Conservation (phyloP, 148 eudicot genomes). For the Arctostaphylos glauca region DNA sequence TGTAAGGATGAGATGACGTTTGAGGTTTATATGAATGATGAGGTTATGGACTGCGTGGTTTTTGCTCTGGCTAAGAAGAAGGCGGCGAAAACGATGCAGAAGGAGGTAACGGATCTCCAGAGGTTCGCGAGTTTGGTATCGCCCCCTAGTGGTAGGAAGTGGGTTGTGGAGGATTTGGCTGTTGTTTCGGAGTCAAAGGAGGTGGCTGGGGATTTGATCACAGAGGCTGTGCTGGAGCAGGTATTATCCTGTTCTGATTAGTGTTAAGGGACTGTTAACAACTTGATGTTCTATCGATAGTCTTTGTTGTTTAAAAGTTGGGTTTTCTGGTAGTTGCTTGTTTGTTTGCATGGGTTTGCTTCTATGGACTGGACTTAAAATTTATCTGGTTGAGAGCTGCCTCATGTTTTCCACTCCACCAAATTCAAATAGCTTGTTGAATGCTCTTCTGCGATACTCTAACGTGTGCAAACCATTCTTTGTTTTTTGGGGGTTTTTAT, state of each 20-base stretch:
- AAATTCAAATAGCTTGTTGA: background rate
- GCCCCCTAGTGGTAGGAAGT: constrained; percentile 63
- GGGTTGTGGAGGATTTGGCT: constrained; percentile 71
- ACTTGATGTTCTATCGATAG: background rate
- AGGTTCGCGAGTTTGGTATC: constrained; percentile 61
- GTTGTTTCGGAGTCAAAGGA: constrained; percentile 88
- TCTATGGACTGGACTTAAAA: background rate
- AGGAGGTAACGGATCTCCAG: constrained; percentile 75
- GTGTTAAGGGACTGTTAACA: background rate
- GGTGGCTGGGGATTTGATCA: constrained; percentile 82
- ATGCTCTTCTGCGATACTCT: background rate
- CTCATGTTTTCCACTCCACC: background rate
- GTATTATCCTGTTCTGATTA: constrained; percentile 26
- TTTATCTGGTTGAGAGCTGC: background rate
- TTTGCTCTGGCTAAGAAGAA: constrained; percentile 85
- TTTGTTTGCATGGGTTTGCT: background rate
- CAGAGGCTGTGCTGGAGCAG: constrained; percentile 89
- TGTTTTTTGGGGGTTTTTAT: too few relatives aligned
- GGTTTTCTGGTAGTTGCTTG: background rate
- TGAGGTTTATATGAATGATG: constrained; percentile 94
- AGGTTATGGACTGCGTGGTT: constrained; percentile 81
- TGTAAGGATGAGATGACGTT: constrained; percentile 83
- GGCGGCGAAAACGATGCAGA: constrained; percentile 62
- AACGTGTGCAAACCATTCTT: too few relatives aligned
- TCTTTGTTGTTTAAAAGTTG: background rate